Base-by-base conservation (phyloP, 2,329 filamentous ascomycete genomes). In the Colletotrichum tanaceti region DNA sequence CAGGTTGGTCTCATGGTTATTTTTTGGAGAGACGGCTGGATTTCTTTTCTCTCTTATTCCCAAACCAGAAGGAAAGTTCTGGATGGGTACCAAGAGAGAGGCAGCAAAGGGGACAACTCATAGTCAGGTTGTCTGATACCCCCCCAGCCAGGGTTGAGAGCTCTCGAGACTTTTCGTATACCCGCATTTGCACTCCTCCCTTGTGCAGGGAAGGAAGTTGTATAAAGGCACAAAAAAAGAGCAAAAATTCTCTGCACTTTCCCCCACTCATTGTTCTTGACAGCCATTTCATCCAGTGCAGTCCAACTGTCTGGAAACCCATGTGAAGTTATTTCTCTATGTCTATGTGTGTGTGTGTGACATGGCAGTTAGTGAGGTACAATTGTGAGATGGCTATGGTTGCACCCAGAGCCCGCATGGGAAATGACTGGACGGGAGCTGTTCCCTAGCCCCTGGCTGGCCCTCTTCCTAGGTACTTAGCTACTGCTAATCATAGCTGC, bases 141-240 rank as follows among this genome's bases (percentile, higher is more conserved):
- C 68, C 28, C 66, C 58, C 50, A 64, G 68, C 50, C 41, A 50
- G 55, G 58, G 49, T 47, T 24, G 60, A 58, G 43, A 60, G 63
- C 54, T 35, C 35, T 63, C 50, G 59, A 55, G 54, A 57, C 53
- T 55, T 59, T 57, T 57, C 46, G 59, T 58, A 49, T 63, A 68
- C 58, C 41, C 65, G 46, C 60, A 63, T 54, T 63, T 65, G 52
- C 43, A 53, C 55, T 44, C 44, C 73, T 73, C 74, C 78, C 73
- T 77, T 77, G 77, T 79, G 28, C 28, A 32, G 9, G 7, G 28
- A 77, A 68, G 76, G 75, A 79, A 80, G 77, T 75, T 80, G 76
- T 77, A 76, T 73, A 79, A 76, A 80, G 74, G 76, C 75, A 76
- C 73, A 77, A 77, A 77, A 78, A 78, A 78, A 76, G 73, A 77